Conservation (phyloP, 1,284 basidiomycete genomes). For the Tylopilus sp. region DNA sequence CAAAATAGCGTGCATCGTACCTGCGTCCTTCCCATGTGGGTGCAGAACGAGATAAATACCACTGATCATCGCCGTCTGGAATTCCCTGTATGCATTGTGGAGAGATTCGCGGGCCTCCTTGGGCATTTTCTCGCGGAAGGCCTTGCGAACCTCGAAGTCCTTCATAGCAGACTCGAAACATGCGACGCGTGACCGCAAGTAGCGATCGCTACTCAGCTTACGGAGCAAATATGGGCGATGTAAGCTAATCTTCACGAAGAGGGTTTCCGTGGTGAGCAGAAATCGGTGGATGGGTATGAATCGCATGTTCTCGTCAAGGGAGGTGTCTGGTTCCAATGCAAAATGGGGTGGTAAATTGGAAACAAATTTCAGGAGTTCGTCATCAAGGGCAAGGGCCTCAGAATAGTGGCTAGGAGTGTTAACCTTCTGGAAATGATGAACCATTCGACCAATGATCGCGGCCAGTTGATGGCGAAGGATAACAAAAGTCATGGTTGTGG, state of each 20-base stretch:
- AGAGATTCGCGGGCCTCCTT: conserved; percentile 62
- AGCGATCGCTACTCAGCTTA: conserved; percentile 68
- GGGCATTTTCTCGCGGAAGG: conserved; percentile 56
- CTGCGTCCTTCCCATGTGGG: conserved; percentile 62
- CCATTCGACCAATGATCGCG: conserved; percentile 84
- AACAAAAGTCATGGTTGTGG: conserved; percentile 83
- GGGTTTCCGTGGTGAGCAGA: conserved; percentile 72
- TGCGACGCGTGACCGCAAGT: conserved; percentile 64
- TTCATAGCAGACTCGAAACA: conserved; percentile 77
- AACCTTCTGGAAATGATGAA: conserved; percentile 93
- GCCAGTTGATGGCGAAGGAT: conserved; percentile 83
- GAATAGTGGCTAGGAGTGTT: conserved; percentile 77
- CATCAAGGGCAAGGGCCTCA: conserved; percentile 80
- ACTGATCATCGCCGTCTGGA: conserved; percentile 81
- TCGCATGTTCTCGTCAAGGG: conserved; percentile 59
- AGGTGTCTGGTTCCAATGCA: conserved; percentile 71
- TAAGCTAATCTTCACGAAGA: conserved; percentile 74
- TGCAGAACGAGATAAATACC: conserved; percentile 79
- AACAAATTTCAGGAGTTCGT: conserved; percentile 79
- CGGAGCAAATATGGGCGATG: conserved; percentile 77
- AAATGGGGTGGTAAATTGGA: conserved; percentile 73
- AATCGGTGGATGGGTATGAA: conserved; percentile 74
- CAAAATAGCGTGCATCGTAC: conserved; percentile 69
- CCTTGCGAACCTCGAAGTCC: conserved; percentile 67
- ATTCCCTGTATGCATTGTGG: conserved; percentile 76